Evolutionary conservation across 495 filamentous ascomycete genomes (phyloP), one percentile per base, ranked within the genome.

Genomic region (Echria macrotheca): DNA sequence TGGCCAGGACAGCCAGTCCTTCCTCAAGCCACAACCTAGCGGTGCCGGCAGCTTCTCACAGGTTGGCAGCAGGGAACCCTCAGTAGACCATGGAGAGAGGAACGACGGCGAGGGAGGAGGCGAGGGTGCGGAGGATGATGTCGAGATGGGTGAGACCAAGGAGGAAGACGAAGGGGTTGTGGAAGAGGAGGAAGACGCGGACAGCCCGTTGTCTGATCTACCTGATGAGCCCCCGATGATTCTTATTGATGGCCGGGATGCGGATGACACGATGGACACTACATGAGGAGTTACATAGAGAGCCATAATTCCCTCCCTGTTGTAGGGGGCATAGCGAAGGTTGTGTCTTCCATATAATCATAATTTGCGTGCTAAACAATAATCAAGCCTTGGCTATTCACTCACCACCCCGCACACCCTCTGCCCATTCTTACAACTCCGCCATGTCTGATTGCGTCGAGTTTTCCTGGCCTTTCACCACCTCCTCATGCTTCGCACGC

Each of bases 211-310:
- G 32, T 52, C 56, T n/a, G n/a, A n/a, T 5, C 64, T 61, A 24
- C 28, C 28, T 31, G 28, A 31, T 12, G 28, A 31, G 6, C 28
- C 28, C 12, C 75, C 74, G 17, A 64, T 63, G 47, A 75, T 79
- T 23, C 69, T 67, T 26, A 65, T 82, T 12, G 75, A 80, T 15
- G 76, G 76, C 29, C 72, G 75, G 44, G 71, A 64, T 3, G 28
- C 28, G 28, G 83, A 87, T 57, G n/a, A n/a, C n/a, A 76, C 71
- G 49, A 90, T 90, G 87, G 87, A 91, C 64, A 84, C 71, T 18
- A 79, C 82, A 0, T 73, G 55, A 41, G 6, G 21, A 40, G 10
- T 22, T 19, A 17, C 29, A 49, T 50, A 47, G 33, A 44, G 40
- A 45, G 19, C 26, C 23, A 7, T 33, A 38, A 11, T 9, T 26